Percentiles rank a stretch among this genome's conserved stretches.
Conservation (phyloP, 768 basidiomycete species). For the Tricholoma furcatifolium region DNA sequence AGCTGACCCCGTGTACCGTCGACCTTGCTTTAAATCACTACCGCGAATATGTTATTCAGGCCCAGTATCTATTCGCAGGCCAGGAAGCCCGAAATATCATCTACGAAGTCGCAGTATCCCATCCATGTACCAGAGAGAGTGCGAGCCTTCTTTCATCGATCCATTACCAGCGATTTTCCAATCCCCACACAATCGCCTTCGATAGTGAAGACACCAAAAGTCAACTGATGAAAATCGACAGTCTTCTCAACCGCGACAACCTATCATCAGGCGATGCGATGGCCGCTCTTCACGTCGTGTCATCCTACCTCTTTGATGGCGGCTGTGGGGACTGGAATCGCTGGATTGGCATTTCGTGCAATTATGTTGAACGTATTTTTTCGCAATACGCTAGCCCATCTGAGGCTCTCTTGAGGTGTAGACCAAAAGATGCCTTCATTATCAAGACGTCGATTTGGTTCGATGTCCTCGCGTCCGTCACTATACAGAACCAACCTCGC, state of each 20-base stretch:
- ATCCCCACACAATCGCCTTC: constrained; percentile 23
- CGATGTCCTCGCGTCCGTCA: constrained; percentile 77
- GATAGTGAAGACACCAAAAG: constrained; percentile 20
- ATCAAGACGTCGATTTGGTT: constrained; percentile 88
- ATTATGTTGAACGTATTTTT: constrained; percentile 53
- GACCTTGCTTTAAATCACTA: constrained; percentile 44
- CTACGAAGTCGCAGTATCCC: constrained; percentile 45
- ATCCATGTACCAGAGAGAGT: constrained; percentile 51
- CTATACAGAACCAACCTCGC: constrained; percentile 56
- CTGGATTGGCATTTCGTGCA: constrained; percentile 62
- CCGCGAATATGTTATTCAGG: constrained; percentile 57
- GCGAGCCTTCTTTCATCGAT: constrained; percentile 64
- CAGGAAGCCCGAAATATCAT: constrained; percentile 45
- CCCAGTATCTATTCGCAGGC: constrained; percentile 72
- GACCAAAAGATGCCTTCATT: constrained; percentile 63
- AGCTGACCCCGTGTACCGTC: constrained; percentile 19
- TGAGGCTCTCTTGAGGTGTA: constrained; percentile 43
- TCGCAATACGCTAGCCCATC: constrained; percentile 35
- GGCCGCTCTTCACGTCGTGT: constrained; percentile 74
- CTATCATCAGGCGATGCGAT: constrained; percentile 69
- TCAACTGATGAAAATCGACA: constrained; percentile 25
- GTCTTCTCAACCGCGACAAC: constrained; percentile 20
- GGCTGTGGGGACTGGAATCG: constrained; percentile 67
- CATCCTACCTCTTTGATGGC: constrained; percentile 75
- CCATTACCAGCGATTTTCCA: constrained; percentile 34